phyloP scores from a whole-genome alignment of 208 protist species.

The Angomonas ambiguus region DNA sequence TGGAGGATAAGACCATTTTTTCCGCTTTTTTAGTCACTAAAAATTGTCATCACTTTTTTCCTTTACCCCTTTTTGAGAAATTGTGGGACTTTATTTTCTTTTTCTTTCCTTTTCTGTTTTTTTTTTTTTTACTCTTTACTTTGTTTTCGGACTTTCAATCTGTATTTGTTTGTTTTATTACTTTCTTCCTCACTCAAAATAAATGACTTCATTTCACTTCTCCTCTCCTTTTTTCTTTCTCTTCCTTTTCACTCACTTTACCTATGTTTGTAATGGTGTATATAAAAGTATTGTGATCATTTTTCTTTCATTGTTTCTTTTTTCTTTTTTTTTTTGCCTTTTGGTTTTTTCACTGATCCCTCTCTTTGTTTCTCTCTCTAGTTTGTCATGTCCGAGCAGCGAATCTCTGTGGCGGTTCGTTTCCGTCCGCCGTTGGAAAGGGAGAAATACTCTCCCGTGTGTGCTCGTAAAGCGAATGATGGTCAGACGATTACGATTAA shows the following conservation, averaged over 20 bases:
- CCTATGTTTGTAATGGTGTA: too few relatives aligned
- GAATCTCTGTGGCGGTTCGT: slow-evolving; percentile 78
- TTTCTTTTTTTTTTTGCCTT: too few relatives aligned
- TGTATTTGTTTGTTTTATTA: too few relatives aligned
- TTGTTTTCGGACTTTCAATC: too few relatives aligned
- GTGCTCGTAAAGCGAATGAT: slow-evolving; percentile 67
- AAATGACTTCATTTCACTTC: neutral
- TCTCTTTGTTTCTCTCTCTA: slow-evolving; percentile 7
- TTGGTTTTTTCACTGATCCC: slow-evolving; percentile 10
- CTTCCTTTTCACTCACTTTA: too few relatives aligned
- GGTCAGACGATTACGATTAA: slow-evolving; percentile 70
- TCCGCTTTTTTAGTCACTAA: neutral
- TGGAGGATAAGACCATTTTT: neutral
- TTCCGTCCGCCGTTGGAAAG: slow-evolving; percentile 65
- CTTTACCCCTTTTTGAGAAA: neutral
- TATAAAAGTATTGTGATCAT: too few relatives aligned
- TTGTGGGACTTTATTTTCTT: slow-evolving; percentile 1
- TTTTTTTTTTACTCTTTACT: slow-evolving; percentile 2
- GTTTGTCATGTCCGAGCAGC: slow-evolving; percentile 50
- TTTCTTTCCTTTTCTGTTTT: slow-evolving; percentile 6
- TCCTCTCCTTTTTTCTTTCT: slow-evolving; percentile 5
- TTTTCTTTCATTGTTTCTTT: too few relatives aligned
- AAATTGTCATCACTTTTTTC: slow-evolving; percentile 1
- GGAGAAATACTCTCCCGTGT: slow-evolving; percentile 71
- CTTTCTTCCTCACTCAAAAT: too few relatives aligned